These are phyloP conservation scores for Gaultheria prostrata DNA, from an alignment of 148 eudicot genomes.

Conservation along the genomic window DNA sequence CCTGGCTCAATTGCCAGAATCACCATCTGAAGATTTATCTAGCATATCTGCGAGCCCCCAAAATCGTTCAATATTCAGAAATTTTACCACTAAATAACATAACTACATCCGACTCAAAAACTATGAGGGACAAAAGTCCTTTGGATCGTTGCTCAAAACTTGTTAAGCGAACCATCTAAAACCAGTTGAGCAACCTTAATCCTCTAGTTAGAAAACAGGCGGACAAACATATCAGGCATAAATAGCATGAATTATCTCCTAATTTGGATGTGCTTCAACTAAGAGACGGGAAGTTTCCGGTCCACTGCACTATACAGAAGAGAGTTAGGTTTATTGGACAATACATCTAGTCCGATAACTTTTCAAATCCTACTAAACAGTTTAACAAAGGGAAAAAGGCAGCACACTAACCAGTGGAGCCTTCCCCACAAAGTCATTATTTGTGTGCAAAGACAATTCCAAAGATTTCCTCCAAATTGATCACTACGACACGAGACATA, in stretches of 20 bases:
- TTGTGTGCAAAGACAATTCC: no score
- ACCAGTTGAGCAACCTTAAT: background rate
- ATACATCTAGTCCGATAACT: background rate
- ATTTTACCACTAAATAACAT: slow-evolving; percentile 12
- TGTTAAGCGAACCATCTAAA: slow-evolving; percentile 5
- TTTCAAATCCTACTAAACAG: background rate
- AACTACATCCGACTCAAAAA: slow-evolving; percentile 12
- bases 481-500: no score
- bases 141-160: background rate
- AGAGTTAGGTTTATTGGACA: background rate
- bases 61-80: slow-evolving; percentile 54
- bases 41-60: slow-evolving; percentile 73
- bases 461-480: no score
- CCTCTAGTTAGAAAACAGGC: background rate
- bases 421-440: background rate
- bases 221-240: background rate
- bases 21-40: slow-evolving; percentile 58
- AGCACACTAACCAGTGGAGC: background rate
- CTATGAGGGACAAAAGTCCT: background rate
- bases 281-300: background rate
- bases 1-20: slow-evolving; percentile 59
- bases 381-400: background rate
- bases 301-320: background rate
- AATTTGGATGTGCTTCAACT: background rate
- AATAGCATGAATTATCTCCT: background rate